A percentile compares a stretch with the other conserved stretches of the same genome.
These are phyloP conservation scores for Calonectria honghensis DNA, from an alignment of 2,329 filamentous ascomycete species.

Conservation along the genomic window DNA sequence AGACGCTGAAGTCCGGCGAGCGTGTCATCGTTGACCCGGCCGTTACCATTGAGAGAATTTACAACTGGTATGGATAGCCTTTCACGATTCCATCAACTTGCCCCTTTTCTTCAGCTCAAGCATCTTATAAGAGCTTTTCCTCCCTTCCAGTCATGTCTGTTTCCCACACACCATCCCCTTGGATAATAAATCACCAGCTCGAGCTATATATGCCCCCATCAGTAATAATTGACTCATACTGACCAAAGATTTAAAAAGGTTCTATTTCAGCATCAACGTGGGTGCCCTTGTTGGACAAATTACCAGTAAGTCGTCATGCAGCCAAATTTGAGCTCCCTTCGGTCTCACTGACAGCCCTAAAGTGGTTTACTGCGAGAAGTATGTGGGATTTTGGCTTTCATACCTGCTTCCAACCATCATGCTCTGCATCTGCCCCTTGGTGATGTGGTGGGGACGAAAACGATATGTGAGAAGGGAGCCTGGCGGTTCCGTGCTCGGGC, in stretches of 20 bases:
- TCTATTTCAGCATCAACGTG: conserved; percentile 84
- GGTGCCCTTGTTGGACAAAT: conserved; percentile 79
- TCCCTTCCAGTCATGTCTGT: too few relatives aligned
- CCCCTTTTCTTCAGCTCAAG: background rate
- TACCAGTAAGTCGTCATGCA: conserved; percentile 61
- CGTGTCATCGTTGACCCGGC: conserved; percentile 80
- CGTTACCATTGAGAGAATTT: conserved; percentile 77
- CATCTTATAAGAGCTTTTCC: too few relatives aligned
- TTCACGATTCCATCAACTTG: too few relatives aligned
- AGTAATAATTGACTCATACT: background rate
- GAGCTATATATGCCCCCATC: too few relatives aligned
- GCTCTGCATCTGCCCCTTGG: conserved; percentile 77
- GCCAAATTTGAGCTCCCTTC: background rate
- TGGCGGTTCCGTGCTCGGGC: conserved; percentile 80
- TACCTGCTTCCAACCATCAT: conserved; percentile 81
- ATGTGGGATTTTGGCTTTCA: conserved; percentile 84
- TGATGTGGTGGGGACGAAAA: conserved; percentile 76
- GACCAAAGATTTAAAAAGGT: conserved; percentile 57
- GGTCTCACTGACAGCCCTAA: background rate
- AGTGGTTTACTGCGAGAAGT: conserved; percentile 83
- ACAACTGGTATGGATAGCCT: conserved; percentile 67
- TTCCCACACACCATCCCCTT: too few relatives aligned
- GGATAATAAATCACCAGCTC: too few relatives aligned
- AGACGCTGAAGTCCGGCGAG: conserved; percentile 73
- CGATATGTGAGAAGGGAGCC: conserved; percentile 76